phyloP scores from a whole-genome alignment of 2,329 filamentous ascomycete species.

The Ophiostoma ips region DNA sequence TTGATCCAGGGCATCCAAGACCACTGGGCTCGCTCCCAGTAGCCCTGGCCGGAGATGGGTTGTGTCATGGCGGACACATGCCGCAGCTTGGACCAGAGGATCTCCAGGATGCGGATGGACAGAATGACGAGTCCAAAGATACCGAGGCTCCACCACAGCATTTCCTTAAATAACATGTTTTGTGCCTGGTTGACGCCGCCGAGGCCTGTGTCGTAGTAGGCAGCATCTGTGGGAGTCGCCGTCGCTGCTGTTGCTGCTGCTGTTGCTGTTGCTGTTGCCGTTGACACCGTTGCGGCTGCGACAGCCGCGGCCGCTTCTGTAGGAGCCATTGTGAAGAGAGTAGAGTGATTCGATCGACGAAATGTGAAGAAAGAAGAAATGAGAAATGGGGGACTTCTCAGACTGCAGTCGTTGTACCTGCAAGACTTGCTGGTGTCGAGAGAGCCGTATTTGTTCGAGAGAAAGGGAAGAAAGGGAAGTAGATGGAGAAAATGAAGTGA shows the following conservation, averaged over 20 bases:
- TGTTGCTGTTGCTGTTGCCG: conserved; percentile 4
- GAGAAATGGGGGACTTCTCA: neutral
- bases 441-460: neutral
- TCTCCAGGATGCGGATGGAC: conserved; percentile 36
- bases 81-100: conserved; percentile 41
- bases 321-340: neutral
- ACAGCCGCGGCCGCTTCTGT: neutral
- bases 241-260: conserved; percentile 22
- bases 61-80: conserved; percentile 45
- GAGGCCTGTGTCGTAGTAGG: conserved; percentile 40
- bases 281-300: conserved; percentile 5
- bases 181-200: conserved; percentile 46
- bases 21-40: conserved; percentile 45
- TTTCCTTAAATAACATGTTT: conserved; percentile 43
- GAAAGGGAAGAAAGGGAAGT: neutral
- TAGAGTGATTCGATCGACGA: neutral
- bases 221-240: conserved; percentile 23
- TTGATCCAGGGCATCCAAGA: conserved; percentile 49
- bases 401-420: neutral
- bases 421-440: neutral
- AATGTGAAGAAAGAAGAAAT: neutral
- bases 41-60: conserved; percentile 37
- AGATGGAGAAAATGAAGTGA: neutral
- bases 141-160: conserved; percentile 48
- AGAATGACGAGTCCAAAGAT: conserved; percentile 40